Conservation (phyloP, 1,284 basidiomycete species). For the Coniophora puteana region DNA sequence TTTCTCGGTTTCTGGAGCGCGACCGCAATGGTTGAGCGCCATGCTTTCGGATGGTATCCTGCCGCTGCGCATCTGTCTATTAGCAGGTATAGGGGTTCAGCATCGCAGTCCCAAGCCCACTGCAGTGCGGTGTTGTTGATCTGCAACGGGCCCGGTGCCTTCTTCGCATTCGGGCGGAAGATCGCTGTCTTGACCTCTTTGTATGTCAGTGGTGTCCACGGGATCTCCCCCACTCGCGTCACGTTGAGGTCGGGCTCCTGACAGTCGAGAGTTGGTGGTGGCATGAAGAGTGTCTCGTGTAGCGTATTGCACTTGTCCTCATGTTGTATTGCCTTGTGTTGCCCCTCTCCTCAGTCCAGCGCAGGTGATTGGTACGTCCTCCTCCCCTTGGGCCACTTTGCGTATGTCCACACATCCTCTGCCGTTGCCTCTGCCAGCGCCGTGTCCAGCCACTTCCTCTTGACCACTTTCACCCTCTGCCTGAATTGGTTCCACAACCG, state of each 20-base stretch:
- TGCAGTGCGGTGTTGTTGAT: no score
- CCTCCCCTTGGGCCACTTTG: constrained; percentile 1
- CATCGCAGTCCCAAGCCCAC: neutral
- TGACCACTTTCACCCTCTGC: neutral
- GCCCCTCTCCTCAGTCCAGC: neutral
- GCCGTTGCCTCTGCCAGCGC: neutral
- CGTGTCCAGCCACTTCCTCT: neutral
- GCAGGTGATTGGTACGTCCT: neutral
- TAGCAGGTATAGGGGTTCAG: neutral
- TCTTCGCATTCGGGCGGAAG: no score
- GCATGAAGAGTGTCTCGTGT: neutral
- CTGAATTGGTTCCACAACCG: neutral
- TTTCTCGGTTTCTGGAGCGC: constrained; percentile 1
- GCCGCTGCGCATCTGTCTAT: neutral
- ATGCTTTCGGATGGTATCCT: constrained; percentile 2
- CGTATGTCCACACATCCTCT: constrained; percentile 1
- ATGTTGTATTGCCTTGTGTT: neutral
- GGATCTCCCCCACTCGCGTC: no score
- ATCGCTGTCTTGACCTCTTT: no score
- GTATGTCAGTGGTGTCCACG: no score
- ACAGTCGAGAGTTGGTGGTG: no score
- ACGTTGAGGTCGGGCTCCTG: no score
- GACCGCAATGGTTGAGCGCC: neutral
- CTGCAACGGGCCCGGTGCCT: no score
- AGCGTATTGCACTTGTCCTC: constrained; percentile 3